phyloP scores from a whole-genome alignment of 176 grass and related monocot genomes.

The Juncus effusus region DNA sequence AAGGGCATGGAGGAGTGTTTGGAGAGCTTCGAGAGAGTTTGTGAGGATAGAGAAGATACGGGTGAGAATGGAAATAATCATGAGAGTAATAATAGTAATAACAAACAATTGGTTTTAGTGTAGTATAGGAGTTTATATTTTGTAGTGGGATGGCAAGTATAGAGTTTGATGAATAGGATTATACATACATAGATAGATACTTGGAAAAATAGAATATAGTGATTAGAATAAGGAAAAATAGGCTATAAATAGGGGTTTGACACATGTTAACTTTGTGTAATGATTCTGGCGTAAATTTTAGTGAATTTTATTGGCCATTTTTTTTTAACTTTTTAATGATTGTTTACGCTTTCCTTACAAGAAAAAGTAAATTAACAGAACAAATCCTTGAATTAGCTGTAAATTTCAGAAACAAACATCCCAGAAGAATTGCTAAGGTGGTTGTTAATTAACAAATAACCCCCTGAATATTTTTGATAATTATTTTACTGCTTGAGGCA shows the following conservation, averaged over 20 bases:
- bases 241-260: not conserved
- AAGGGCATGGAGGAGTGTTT: conserved; percentile 57
- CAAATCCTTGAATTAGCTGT: no score
- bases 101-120: conserved; percentile 58
- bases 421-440: no score
- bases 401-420: no score
- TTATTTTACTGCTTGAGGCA: conserved; percentile 66
- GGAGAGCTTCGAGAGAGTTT: conserved; percentile 47
- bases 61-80: not conserved
- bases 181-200: not conserved
- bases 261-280: not conserved
- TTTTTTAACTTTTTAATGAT: no score
- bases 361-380: no score
- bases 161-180: not conserved
- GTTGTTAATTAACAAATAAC: no score
- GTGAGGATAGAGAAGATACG: conserved; percentile 32
- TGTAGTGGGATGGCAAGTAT: conserved; percentile 28
- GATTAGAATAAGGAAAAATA: not conserved
- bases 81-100: conserved; percentile 18
- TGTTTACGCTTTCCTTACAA: no score
- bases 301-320: no score
- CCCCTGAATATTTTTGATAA: not conserved
- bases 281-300: no score
- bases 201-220: not conserved
- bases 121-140: conserved; percentile 23